Conservation (phyloP, 371 early-diverging fungal genomes). For the Phascolomyces articulosus region DNA sequence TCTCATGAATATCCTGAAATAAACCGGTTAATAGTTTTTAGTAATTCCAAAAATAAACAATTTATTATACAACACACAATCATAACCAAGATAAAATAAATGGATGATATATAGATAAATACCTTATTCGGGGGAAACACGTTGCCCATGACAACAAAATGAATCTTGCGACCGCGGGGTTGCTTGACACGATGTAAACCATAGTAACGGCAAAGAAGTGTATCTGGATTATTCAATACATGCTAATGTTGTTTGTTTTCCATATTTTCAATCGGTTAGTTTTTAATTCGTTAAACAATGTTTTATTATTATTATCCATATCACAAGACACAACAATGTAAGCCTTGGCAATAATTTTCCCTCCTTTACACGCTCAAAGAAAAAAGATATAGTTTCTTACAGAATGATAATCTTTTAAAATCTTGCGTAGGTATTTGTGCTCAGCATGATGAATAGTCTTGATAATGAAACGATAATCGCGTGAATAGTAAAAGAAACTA, state of each 20-base stretch:
- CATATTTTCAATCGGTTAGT: neutral
- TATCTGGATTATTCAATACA: conserved; percentile 87
- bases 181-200: conserved; percentile 96
- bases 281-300: neutral
- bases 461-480: conserved; percentile 98
- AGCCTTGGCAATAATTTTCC: neutral
- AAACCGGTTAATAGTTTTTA: neutral
- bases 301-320: neutral
- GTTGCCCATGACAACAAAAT: conserved; percentile 99
- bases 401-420: conserved; percentile 86
- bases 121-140: conserved; percentile 92
- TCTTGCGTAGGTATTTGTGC: conserved; percentile 90
- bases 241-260: conserved; percentile 64
- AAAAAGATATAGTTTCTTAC: conserved; percentile 33
- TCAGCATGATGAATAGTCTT: conserved; percentile 96
- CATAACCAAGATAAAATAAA: neutral
- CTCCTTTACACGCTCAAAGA: neutral
- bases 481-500: conserved; percentile 96
- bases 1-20: conserved; percentile 89
- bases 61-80: neutral
- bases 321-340: too few species aligned
- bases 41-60: conserved; percentile 7
- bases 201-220: conserved; percentile 92
- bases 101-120: neutral
- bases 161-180: conserved; percentile 91